Base-by-base conservation (phyloP, 2,329 filamentous ascomycete genomes). In the Fusarium liriodendri region DNA sequence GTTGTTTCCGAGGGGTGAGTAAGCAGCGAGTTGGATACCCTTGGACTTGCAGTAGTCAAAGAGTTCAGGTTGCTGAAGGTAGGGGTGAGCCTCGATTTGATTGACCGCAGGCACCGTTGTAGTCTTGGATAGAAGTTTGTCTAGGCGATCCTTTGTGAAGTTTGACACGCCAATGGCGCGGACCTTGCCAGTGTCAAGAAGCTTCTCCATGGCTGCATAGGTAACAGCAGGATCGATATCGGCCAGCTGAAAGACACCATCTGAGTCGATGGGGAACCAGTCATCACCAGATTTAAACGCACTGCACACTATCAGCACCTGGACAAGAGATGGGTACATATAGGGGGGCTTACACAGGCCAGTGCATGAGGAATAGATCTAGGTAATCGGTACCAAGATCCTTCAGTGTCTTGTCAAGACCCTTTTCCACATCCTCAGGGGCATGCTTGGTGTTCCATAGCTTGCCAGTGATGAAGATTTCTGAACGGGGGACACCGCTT, bases 71-170 rank as follows among this genome's bases (percentile, higher is more conserved):
- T 90, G 91, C 79, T 92, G 91, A 13, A 93, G 85, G 76, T 92
- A 92, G 2, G 91, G 90, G 80, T 93, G 91, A 61, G 90, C 90
- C 80, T 93, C 91, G 72, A 93, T 90, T 82, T 93, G 91, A 82
- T 93, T 93, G 75, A 88, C 87, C 2, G 89, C 89, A 1, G 91
- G 91, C 2, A 85, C 82, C 13, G 90, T 84, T 42, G 83, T 86
- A n/a, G 88, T 87, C 75, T 88, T 87, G 59, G 78, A 65, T 22
- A 87, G 79, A 47, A 88, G 80, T n/a, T 83, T 76, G 74, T 86
- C 80, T 22, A 88, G 80, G 6, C 80, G 79, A 18, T 79, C 69
- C 55, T 83, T 80, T 25, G 83, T 86, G 77, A 86, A 88, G 81
- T 89, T 89, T 74, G 83, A 86, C 20, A 89, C 85, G 54, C 87